Conservation (phyloP, 2,329 filamentous ascomycete species). For the Sordariomycetes sp. region DNA sequence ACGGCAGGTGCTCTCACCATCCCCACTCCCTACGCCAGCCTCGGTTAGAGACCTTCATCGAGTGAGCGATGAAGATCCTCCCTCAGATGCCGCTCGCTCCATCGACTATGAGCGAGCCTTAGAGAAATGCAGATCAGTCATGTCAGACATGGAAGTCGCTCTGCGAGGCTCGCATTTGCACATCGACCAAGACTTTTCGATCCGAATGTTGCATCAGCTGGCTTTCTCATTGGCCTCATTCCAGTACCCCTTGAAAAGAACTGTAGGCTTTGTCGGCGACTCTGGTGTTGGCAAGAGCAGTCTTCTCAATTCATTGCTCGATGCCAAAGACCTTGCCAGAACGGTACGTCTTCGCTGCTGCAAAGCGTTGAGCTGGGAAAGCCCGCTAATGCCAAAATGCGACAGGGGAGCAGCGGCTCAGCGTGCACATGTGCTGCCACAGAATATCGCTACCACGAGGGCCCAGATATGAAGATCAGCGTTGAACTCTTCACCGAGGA, state of each 20-base stretch:
- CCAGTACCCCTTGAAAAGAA: slow-evolving; percentile 25
- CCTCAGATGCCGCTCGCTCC: neutral
- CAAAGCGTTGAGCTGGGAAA: too few relatives aligned
- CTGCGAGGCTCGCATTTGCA: neutral
- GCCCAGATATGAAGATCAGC: slow-evolving; percentile 19
- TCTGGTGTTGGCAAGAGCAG: slow-evolving; percentile 41
- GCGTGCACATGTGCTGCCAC: slow-evolving; percentile 39
- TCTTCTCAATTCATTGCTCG: slow-evolving; percentile 37
- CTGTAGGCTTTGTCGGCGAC: slow-evolving; percentile 37
- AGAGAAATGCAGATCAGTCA: neutral
- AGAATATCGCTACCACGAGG: slow-evolving; percentile 30
- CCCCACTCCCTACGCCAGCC: too few relatives aligned
- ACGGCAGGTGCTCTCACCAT: too few relatives aligned
- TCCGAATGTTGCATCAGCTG: slow-evolving; percentile 21
- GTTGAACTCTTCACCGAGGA: slow-evolving; percentile 20
- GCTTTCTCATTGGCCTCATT: slow-evolving; percentile 24
- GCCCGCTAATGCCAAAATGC: too few relatives aligned
- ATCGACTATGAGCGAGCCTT: neutral
- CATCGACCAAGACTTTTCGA: slow-evolving; percentile 25
- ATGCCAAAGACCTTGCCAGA: slow-evolving; percentile 26
- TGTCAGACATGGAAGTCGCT: neutral
- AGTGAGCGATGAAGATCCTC: neutral
- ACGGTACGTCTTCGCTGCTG: slow-evolving; percentile 22
- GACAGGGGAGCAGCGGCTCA: slow-evolving; percentile 28
- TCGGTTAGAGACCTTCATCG: neutral